These are phyloP conservation scores for Calonectria leucothoes DNA, from an alignment of 2,329 filamentous ascomycete genomes.

Conservation along the genomic window DNA sequence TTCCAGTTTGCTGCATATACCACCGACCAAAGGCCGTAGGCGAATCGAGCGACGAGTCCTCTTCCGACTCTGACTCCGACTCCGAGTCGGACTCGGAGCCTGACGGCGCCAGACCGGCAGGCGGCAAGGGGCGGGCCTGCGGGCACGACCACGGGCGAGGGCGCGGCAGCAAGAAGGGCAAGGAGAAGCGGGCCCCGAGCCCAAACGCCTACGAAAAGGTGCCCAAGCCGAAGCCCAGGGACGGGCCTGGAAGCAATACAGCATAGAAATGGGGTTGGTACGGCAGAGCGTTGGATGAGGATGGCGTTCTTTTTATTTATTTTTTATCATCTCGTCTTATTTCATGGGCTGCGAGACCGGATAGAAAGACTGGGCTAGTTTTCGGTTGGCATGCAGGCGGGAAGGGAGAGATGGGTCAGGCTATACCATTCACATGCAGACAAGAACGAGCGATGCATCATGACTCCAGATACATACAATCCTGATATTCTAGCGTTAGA, in stretches of 20 bases:
- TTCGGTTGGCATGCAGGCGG: background rate
- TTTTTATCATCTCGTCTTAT: background rate
- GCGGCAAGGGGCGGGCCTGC: conserved; percentile 55
- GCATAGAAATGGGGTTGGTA: conserved; percentile 24
- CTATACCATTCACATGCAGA: conserved; percentile 8
- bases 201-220: conserved; percentile 88
- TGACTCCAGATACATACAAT: conserved; percentile 14
- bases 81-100: conserved; percentile 53
- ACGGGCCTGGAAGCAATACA: conserved; percentile 36
- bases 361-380: conserved; percentile 9
- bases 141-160: conserved; percentile 45
- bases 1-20: conserved; percentile 97
- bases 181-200: conserved; percentile 66
- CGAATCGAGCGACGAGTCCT: conserved; percentile 81
- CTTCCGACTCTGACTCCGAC: conserved; percentile 69
- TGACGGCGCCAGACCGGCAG: conserved; percentile 38
- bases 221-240: conserved; percentile 58
- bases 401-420: background rate
- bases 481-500: background rate
- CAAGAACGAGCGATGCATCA: conserved; percentile 16
- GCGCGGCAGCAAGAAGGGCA: conserved; percentile 46
- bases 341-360: conserved; percentile 14
- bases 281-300: background rate
- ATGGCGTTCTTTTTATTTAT: background rate
- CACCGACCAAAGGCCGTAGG: conserved; percentile 85